These are phyloP conservation scores for Zizania palustris DNA, from an alignment of 202 grass and related monocot genomes.

Conservation along the genomic window DNA sequence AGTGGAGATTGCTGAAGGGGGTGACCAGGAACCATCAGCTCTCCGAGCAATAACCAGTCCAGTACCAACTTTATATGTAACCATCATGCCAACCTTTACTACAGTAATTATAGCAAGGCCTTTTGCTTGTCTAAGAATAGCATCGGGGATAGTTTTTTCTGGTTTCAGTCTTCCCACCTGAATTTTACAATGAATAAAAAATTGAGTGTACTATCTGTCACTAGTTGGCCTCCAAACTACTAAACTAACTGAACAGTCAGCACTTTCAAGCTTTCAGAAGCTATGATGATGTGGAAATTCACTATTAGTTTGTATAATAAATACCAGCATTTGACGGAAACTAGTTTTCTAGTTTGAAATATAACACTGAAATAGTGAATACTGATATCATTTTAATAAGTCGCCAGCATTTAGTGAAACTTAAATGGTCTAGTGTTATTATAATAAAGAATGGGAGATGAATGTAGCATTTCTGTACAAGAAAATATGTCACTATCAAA, in stretches of 20 bases:
- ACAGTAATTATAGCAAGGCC: slow-evolving; percentile 83
- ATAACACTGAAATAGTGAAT: not conserved
- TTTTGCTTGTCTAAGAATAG: slow-evolving; percentile 75
- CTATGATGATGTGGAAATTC: slow-evolving; percentile 3
- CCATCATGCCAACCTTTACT: slow-evolving; percentile 69
- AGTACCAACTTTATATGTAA: slow-evolving; percentile 77
- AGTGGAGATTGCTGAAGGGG: slow-evolving; percentile 71
- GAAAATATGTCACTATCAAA: not conserved
- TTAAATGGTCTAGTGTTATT: not conserved
- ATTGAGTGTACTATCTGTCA: not conserved
- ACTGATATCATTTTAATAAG: not conserved
- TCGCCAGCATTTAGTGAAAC: not conserved
- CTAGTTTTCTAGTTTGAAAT: not conserved
- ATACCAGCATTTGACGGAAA: not conserved
- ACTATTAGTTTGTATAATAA: not conserved
- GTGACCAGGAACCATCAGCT: slow-evolving; percentile 76
- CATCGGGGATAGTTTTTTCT: slow-evolving; percentile 66
- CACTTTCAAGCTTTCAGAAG: slow-evolving; percentile 1
- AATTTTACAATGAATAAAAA: slow-evolving; percentile 18
- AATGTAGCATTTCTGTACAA: not conserved
- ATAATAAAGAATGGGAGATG: not conserved
- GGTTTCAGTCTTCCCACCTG: slow-evolving; percentile 68
- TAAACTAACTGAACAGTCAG: slow-evolving; percentile 24
- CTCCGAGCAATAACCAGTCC: slow-evolving; percentile 69
- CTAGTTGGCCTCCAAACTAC: not conserved